Evolutionary conservation across 257 asterid species (phyloP), one percentile per base, ranked within the genome.

Genomic region (Mentha longifolia): DNA sequence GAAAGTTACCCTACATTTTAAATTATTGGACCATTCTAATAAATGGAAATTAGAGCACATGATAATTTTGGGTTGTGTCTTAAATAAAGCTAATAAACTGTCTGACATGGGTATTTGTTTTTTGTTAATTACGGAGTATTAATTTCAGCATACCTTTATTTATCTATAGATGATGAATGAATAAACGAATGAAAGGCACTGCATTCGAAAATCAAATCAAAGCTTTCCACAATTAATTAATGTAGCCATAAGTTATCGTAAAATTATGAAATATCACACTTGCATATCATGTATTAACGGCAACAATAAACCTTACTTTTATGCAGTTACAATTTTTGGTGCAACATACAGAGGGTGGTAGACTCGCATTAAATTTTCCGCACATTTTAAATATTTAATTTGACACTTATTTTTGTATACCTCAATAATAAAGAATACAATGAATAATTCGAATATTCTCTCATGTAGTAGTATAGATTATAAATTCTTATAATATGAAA

Each of bases 261-360:
- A 33, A 33, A 33, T 33, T 33, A 33, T 33, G 37, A 3, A 33
- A 33, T 33, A 6, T 33, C 5, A 33, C 37, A 33, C 28, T 33
- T 33, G 7, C 37, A 33, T 33, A 1, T 33, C 37, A 33, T 33
- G 3, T 33, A 33, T 33, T 33, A 33, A 33, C 3, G 37, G 37
- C 37, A 33, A 33, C 5, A 33, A 33, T 4, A 3, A 1, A 52
- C 46, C 46, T 9, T 28, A 14, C 30, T 49, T 66, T 47, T 28
- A 49, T 30, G 60, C 15, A n/a, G 16, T 7, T 15, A 4, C 9
- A 45, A 31, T 20, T 30, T 22, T 66, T 15, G 19, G 60, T 7
- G 46, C 71, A 49, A 3, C 12, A 47, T 16, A 16, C 19, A 66
- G 49, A 49, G 61, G 61, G 60, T 22, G 71, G n/a, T n/a, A n/a